Percentiles rank a stretch among this genome's conserved stretches.
Conservation (phyloP, 208 protist species). For the Tritrichomonas musculus region DNA sequence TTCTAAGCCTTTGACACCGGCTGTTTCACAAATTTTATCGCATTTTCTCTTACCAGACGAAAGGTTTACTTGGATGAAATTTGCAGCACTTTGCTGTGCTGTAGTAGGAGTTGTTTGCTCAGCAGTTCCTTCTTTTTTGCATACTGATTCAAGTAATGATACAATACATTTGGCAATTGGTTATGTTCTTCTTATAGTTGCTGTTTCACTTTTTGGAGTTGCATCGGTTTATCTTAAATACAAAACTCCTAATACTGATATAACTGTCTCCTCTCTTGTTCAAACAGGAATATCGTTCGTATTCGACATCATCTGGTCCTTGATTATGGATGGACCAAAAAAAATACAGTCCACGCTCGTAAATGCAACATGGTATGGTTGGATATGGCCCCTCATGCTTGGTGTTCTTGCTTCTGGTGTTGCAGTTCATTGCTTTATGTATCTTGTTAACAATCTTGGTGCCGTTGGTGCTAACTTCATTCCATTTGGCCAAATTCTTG, state of each 20-base stretch:
- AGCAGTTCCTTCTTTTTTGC: not conserved
- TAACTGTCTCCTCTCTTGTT: not conserved
- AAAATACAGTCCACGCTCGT: not conserved
- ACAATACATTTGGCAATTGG: not conserved
- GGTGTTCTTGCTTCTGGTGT: slow-evolving; percentile 23
- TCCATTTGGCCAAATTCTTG: slow-evolving; percentile 27
- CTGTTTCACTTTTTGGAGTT: not conserved
- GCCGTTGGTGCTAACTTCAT: slow-evolving; percentile 10
- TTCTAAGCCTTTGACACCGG: not conserved
- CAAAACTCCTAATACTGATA: not conserved
- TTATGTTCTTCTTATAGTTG: not conserved
- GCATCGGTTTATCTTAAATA: not conserved
- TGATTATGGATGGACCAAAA: slow-evolving; percentile 12
- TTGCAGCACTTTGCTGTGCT: not conserved
- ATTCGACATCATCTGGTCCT: not conserved
- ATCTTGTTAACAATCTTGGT: not conserved
- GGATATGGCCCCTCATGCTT: slow-evolving; percentile 15
- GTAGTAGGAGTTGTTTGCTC: not conserved
- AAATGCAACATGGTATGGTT: not conserved
- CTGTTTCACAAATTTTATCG: not conserved
- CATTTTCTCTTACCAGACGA: not conserved
- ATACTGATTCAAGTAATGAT: not conserved
- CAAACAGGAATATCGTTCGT: not conserved
- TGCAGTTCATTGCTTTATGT: slow-evolving; percentile 31
- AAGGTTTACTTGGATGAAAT: not conserved